Percentiles rank a stretch among this genome's conserved stretches.
Conservation (phyloP, 73 alveolate species). For the Breviolum minutum region DNA sequence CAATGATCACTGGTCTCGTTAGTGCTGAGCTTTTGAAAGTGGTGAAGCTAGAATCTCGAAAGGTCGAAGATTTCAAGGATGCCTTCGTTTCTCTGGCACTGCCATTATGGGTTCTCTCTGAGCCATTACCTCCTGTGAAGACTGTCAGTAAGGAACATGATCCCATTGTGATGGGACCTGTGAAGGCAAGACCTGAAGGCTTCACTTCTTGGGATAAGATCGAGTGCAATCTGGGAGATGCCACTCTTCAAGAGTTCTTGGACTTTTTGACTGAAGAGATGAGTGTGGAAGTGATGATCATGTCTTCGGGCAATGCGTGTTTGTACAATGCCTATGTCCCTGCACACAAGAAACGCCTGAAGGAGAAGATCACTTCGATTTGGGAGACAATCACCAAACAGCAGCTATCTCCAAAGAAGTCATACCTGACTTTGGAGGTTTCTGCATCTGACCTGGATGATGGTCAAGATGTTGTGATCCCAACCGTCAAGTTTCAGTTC, state of each 20-base stretch:
- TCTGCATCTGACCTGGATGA: conserved; percentile 90
- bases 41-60: conserved; percentile 14
- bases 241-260: conserved; percentile 62
- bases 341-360: conserved; percentile 93
- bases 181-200: conserved; percentile 88
- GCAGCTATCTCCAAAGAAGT: conserved; percentile 73
- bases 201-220: conserved; percentile 95
- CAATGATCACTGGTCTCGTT: conserved; percentile 99
- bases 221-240: conserved; percentile 22
- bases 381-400: conserved; percentile 94
- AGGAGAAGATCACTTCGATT: conserved; percentile 62
- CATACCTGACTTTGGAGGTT: conserved; percentile 88
- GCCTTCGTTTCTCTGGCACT: conserved; percentile 98
- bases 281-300: conserved; percentile 80
- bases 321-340: conserved; percentile 92
- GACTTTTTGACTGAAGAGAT: conserved; percentile 52
- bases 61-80: conserved; percentile 97
- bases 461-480: conserved; percentile 87
- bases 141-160: conserved; percentile 89
- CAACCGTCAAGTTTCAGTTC: conserved; percentile 92
- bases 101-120: conserved; percentile 97
- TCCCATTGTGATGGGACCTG: conserved; percentile 93
- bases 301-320: conserved; percentile 95
- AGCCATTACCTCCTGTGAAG: conserved; percentile 91
- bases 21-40: conserved; percentile 95